A percentile compares a stretch with the other conserved stretches of the same genome.
phyloP scores from a whole-genome alignment of 257 asterid genomes.

The Scutellaria baicalensis region DNA sequence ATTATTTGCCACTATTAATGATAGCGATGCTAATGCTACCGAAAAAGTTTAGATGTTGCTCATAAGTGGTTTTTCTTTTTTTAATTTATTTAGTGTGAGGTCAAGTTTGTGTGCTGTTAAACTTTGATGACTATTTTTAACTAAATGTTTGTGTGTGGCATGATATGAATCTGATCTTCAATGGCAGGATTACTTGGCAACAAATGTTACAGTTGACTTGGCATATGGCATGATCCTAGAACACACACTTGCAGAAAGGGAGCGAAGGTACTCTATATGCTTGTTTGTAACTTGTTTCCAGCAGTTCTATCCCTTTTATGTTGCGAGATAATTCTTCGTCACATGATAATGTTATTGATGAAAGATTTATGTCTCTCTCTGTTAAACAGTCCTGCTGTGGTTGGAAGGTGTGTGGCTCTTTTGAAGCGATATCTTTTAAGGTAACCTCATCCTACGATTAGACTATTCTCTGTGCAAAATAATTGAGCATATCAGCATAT shows the following conservation, averaged over 20 bases:
- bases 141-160: background rate
- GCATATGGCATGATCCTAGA: constrained; percentile 94
- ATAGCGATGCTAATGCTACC: no score
- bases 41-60: background rate
- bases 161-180: constrained; percentile 19
- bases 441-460: constrained; percentile 33
- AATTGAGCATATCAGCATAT: background rate
- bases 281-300: background rate
- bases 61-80: background rate
- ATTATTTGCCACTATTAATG: background rate
- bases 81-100: background rate
- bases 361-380: constrained; percentile 16
- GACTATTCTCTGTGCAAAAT: background rate
- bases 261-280: constrained; percentile 62
- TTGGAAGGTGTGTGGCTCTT: constrained; percentile 91
- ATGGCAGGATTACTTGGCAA: constrained; percentile 86
- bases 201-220: constrained; percentile 66
- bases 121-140: background rate
- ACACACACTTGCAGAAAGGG: constrained; percentile 96
- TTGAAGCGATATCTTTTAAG: constrained; percentile 87
- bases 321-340: background rate
- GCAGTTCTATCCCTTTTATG: background rate
- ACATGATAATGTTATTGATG: background rate
- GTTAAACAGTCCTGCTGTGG: constrained; percentile 93
- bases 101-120: background rate